These are phyloP conservation scores for Debaryomycetaceae sp. DNA, from an alignment of 1,139 yeast species.

Conservation along the genomic window DNA sequence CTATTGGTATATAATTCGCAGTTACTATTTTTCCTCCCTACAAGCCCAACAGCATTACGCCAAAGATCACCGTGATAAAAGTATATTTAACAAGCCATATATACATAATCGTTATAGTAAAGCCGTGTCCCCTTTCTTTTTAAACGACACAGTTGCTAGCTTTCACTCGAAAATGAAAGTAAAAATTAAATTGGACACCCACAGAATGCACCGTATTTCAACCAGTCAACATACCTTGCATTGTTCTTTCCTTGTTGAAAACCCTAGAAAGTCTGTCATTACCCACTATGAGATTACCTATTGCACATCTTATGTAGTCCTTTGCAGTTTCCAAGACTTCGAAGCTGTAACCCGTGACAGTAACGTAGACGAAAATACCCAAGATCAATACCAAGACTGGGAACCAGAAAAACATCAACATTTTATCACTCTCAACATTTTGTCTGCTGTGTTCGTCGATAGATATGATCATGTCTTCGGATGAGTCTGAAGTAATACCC, in stretches of 20 bases:
- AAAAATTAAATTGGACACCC: background rate
- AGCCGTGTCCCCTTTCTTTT: no score
- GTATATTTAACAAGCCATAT: no score
- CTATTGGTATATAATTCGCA: background rate
- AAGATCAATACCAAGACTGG: slow-evolving; percentile 58
- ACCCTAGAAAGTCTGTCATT: slow-evolving; percentile 64
- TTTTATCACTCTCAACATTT: slow-evolving; percentile 74
- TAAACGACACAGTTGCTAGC: no score
- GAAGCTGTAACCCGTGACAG: slow-evolving; percentile 49
- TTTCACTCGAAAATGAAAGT: no score
- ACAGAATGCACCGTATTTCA: background rate
- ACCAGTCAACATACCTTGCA: background rate
- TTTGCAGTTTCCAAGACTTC: slow-evolving; percentile 41
- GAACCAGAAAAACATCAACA: slow-evolving; percentile 87
- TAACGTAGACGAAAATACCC: slow-evolving; percentile 48
- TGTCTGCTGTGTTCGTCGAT: slow-evolving; percentile 59
- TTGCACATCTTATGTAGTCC: slow-evolving; percentile 45
- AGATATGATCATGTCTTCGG: slow-evolving; percentile 51
- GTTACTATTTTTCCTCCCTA: no score
- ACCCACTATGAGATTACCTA: slow-evolving; percentile 66
- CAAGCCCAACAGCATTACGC: no score
- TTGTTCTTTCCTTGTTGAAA: slow-evolving; percentile 22
- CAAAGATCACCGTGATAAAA: no score
- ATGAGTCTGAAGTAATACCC: slow-evolving; percentile 43
- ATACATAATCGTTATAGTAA: no score